phyloP scores from a whole-genome alignment of 2,329 filamentous ascomycete species.

The Claviceps fusiformis region DNA sequence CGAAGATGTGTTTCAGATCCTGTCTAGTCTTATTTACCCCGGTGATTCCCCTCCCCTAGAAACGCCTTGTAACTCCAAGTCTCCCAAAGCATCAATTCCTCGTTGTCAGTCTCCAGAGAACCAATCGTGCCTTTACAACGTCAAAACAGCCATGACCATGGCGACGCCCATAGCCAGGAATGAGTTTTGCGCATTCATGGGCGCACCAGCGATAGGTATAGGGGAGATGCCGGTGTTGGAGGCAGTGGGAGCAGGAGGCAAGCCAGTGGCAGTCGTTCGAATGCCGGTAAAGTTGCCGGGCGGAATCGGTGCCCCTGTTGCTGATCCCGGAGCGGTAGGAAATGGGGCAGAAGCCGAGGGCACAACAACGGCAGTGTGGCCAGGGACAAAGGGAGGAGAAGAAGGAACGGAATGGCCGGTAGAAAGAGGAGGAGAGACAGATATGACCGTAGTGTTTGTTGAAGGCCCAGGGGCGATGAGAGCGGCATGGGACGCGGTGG shows the following conservation, averaged over 20 bases:
- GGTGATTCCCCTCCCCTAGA: not conserved
- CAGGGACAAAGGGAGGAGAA: not conserved
- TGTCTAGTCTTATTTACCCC: not conserved
- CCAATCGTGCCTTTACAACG: not conserved
- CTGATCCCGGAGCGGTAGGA: not conserved
- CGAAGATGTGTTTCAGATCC: not conserved
- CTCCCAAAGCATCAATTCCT: not conserved
- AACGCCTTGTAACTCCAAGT: not conserved
- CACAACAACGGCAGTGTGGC: not conserved
- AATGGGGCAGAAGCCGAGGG: not conserved
- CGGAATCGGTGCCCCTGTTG: not conserved
- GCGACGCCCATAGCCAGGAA: constrained; percentile 6
- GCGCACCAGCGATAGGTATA: constrained; percentile 1
- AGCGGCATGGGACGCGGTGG: not conserved
- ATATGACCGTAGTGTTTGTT: not conserved
- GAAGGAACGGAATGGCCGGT: not conserved
- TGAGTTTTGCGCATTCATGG: constrained; percentile 3
- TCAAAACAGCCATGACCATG: constrained; percentile 5
- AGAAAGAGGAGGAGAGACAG: not conserved
- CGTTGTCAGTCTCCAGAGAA: not conserved
- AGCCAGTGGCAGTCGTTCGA: not conserved
- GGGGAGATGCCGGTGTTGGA: not conserved
- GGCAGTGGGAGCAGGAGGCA: not conserved
- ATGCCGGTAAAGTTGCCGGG: constrained; percentile 1
- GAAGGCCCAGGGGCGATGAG: not conserved